Evolutionary conservation across 495 filamentous ascomycete species (phyloP).

Genomic region (Podospora anserina): DNA sequence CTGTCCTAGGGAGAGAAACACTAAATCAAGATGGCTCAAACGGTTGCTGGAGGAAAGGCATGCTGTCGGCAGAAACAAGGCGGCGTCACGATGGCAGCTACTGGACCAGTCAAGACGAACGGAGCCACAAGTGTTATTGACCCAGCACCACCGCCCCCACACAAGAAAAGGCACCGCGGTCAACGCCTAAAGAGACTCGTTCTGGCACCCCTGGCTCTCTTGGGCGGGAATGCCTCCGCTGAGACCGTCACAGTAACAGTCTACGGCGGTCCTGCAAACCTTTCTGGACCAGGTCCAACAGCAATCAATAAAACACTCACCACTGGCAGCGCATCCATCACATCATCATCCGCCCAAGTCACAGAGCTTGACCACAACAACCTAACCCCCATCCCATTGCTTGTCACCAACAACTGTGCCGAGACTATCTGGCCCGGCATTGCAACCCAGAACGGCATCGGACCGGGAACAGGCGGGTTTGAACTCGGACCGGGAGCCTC

Average conservation of each 20-base stretch:
- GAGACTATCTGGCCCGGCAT: conserved; percentile 72
- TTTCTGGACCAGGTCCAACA: background rate
- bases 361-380: conserved; percentile 8
- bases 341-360: background rate
- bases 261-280: conserved; percentile 2
- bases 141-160: background rate
- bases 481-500: conserved; percentile 51
- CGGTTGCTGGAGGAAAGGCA: background rate
- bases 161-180: conserved; percentile 1
- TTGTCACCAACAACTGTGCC: conserved; percentile 62
- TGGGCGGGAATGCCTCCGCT: background rate
- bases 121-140: background rate
- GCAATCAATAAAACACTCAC: background rate
- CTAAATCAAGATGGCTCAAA: background rate
- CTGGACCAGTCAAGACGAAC: background rate
- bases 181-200: background rate
- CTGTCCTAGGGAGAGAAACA: background rate
- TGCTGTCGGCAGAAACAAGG: background rate
- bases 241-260: background rate
- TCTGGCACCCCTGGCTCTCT: background rate
- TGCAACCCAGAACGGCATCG: conserved; percentile 61
- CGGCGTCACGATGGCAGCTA: background rate
- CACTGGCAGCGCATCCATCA: background rate
- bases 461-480: conserved; percentile 61
- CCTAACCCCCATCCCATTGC: conserved; percentile 43